phyloP scores from a whole-genome alignment of 2,329 filamentous ascomycete species.

The Akanthomyces lecanii region DNA sequence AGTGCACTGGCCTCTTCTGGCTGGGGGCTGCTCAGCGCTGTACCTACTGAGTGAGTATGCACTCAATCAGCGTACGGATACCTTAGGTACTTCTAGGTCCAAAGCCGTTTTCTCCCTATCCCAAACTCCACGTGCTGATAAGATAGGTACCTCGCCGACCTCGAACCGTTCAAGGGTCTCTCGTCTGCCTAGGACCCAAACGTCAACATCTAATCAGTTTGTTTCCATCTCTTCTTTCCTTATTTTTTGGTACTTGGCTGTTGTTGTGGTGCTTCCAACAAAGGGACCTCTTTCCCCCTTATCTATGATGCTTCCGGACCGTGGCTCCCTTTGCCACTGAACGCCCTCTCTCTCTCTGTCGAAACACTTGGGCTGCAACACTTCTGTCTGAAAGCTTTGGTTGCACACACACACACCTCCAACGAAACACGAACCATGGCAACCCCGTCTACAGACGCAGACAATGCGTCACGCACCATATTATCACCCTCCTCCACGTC shows the following conservation, averaged over 20 bases:
- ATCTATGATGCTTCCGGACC: background rate
- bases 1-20: background rate
- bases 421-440: background rate
- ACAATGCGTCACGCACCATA: slow-evolving; percentile 8
- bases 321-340: background rate
- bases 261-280: background rate
- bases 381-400: no score
- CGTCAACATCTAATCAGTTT: background rate
- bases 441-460: background rate
- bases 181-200: background rate
- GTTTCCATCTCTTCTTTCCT: background rate
- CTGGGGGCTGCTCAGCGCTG: background rate
- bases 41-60: background rate
- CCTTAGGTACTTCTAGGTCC: background rate
- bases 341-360: background rate
- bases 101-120: background rate
- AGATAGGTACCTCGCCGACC: slow-evolving; percentile 4
- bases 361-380: no score
- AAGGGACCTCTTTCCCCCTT: background rate
- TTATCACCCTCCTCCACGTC: background rate
- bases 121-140: slow-evolving; percentile 14
- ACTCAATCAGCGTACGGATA: background rate
- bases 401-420: background rate
- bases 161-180: background rate
- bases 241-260: background rate